A percentile compares a stretch with the other conserved stretches of the same genome.
These are phyloP conservation scores for Amoeboaphelidium protococcarum DNA, from an alignment of 371 early-diverging fungal genomes.

Conservation along the genomic window DNA sequence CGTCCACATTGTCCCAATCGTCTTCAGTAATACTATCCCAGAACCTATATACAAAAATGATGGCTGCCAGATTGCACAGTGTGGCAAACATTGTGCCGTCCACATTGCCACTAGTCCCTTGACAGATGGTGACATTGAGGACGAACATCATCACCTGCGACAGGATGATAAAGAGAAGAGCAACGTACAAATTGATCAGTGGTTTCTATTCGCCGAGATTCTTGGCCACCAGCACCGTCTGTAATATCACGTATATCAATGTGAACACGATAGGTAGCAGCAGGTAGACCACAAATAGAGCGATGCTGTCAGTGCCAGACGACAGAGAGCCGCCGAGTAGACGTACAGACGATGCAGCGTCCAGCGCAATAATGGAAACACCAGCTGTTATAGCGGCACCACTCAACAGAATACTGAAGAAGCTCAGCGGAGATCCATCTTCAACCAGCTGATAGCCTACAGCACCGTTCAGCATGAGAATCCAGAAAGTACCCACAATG, in stretches of 20 bases:
- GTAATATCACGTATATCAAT: neutral
- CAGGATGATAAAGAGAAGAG: neutral
- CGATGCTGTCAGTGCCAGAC: too few species aligned
- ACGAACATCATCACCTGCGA: neutral
- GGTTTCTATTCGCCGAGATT: slow-evolving; percentile 1
- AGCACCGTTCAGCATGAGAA: neutral
- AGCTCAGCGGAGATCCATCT: slow-evolving; percentile 1
- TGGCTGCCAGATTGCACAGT: neutral
- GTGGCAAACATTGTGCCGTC: neutral
- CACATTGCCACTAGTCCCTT: neutral
- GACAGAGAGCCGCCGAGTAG: too few species aligned
- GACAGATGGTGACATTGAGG: neutral
- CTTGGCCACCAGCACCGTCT: neutral
- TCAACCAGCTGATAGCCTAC: slow-evolving; percentile 2
- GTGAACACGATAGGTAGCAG: neutral
- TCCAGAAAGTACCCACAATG: neutral
- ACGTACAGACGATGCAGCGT: neutral
- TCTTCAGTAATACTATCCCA: slow-evolving; percentile 1
- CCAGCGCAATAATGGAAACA: neutral
- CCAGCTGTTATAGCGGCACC: neutral
- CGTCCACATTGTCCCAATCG: slow-evolving; percentile 2
- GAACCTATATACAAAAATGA: neutral
- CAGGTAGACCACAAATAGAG: neutral
- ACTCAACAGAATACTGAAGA: neutral
- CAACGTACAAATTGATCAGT: neutral